phyloP scores from a whole-genome alignment of 2,329 filamentous ascomycete genomes.

The Blastomyces gilchristii region DNA sequence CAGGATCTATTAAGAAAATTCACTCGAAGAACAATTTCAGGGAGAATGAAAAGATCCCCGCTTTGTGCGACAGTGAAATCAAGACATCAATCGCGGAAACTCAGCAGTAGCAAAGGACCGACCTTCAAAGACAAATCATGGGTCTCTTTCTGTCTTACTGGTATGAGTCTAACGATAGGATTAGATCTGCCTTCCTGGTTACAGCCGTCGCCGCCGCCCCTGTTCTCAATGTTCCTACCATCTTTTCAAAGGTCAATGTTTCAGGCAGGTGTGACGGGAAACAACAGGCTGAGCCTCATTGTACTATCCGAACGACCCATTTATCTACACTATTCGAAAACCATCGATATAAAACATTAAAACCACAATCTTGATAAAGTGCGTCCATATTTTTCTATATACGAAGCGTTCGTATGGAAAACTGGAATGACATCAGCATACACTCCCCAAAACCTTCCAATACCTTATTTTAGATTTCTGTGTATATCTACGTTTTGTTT shows the following conservation, averaged over 20 bases:
- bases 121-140: neutral
- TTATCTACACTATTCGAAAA: neutral
- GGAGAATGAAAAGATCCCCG: neutral
- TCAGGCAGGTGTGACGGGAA: neutral
- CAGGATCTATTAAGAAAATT: neutral
- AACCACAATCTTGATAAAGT: neutral
- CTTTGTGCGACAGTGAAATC: neutral
- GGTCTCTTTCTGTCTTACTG: neutral
- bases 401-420: neutral
- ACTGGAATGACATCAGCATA: neutral
- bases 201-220: neutral
- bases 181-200: neutral
- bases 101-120: neutral
- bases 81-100: neutral
- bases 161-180: neutral
- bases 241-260: neutral
- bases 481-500: neutral
- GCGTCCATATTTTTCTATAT: neutral
- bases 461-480: neutral
- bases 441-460: neutral
- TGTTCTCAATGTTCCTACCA: neutral
- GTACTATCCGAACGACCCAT: neutral
- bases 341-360: neutral
- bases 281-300: neutral
- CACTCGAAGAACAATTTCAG: neutral